Conservation (phyloP, 140 eudicot genomes). For the Cichorium intybus region DNA sequence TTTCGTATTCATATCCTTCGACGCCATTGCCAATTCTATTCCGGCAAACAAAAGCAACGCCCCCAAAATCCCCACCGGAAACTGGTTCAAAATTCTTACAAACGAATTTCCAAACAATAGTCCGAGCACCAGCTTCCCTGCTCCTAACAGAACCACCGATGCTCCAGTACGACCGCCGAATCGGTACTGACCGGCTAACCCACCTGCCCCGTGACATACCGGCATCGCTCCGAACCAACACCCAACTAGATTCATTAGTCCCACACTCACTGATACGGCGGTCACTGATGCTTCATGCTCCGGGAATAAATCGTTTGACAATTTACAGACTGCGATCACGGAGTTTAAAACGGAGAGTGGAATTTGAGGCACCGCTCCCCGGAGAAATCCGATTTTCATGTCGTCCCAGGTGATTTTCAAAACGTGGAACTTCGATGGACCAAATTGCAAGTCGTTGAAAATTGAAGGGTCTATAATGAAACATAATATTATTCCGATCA, state of each 20-base stretch:
- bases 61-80: constrained; percentile 79
- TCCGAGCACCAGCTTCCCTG: constrained; percentile 56
- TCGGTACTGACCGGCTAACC: constrained; percentile 83
- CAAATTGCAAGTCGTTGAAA: constrained; percentile 36
- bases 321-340: constrained; percentile 76
- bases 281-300: constrained; percentile 66
- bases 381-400: constrained; percentile 61
- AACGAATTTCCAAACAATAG: constrained; percentile 69
- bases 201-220: constrained; percentile 86
- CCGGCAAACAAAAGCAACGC: constrained; percentile 77
- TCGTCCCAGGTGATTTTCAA: constrained; percentile 66
- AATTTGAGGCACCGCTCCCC: constrained; percentile 76
- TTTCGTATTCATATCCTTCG: constrained; percentile 72
- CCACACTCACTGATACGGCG: constrained; percentile 69
- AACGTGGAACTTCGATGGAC: constrained; percentile 61
- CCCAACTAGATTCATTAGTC: constrained; percentile 69
- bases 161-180: constrained; percentile 77
- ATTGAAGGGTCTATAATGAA: constrained; percentile 69
- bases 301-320: constrained; percentile 75
- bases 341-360: constrained; percentile 72
- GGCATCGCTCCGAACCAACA: constrained; percentile 97
- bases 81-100: constrained; percentile 54
- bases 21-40: constrained; percentile 79
- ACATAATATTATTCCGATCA: constrained; percentile 51
- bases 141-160: constrained; percentile 57